phyloP scores from a whole-genome alignment of 768 basidiomycete genomes.

The Chalciporus pseudorubinellus region DNA sequence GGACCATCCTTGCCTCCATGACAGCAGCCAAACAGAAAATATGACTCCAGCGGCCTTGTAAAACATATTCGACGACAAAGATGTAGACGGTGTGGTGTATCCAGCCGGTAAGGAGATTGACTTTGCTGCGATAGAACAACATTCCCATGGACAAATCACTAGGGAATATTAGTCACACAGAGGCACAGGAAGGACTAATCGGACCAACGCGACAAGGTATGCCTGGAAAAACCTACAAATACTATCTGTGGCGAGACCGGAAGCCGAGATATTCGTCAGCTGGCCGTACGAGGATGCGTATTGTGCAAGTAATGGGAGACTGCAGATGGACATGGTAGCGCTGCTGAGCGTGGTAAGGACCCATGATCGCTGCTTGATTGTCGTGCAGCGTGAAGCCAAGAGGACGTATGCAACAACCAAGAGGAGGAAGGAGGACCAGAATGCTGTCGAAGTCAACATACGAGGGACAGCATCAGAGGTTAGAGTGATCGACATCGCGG shows the following conservation, averaged over 20 bases:
- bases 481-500: conserved; percentile 23
- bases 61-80: conserved; percentile 38
- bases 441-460: conserved; percentile 22
- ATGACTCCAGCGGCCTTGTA: conserved; percentile 36
- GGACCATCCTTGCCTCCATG: conserved; percentile 43
- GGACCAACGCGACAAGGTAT: conserved; percentile 39
- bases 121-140: conserved; percentile 43
- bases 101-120: conserved; percentile 56
- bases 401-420: conserved; percentile 30
- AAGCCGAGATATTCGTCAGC: conserved; percentile 23
- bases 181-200: conserved; percentile 11
- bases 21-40: conserved; percentile 44
- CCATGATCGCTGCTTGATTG: conserved; percentile 46
- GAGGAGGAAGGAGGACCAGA: conserved; percentile 17
- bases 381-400: conserved; percentile 30
- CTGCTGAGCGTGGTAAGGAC: conserved; percentile 44
- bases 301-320: conserved; percentile 39
- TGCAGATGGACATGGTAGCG: conserved; percentile 38
- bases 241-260: conserved; percentile 22
- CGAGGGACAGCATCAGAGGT: conserved; percentile 22
- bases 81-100: conserved; percentile 48
- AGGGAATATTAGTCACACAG: conserved; percentile 10
- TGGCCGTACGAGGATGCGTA: conserved; percentile 26
- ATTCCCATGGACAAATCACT: conserved; percentile 48
- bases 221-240: conserved; percentile 43